These are phyloP conservation scores for Suillus alpinus DNA, from an alignment of 768 basidiomycete genomes.

Conservation along the genomic window DNA sequence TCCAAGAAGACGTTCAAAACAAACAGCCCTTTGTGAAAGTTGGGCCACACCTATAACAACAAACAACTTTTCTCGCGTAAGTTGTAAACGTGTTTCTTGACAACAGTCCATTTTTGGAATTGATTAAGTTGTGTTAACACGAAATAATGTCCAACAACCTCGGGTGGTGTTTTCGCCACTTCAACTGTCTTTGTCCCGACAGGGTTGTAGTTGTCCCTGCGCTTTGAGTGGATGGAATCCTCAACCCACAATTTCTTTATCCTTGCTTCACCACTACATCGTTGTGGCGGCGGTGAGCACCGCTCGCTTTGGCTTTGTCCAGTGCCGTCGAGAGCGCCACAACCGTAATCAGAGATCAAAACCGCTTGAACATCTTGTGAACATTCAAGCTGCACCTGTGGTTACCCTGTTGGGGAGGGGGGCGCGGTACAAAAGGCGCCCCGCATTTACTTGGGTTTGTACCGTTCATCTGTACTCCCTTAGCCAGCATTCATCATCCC, in stretches of 20 bases:
- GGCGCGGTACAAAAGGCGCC: slow-evolving; percentile 18
- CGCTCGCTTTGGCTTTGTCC: slow-evolving; percentile 27
- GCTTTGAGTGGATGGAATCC: not conserved
- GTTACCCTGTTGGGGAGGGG: slow-evolving; percentile 5
- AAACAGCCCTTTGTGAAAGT: slow-evolving; percentile 8
- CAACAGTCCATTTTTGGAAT: slow-evolving; percentile 14
- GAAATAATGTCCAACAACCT: not conserved
- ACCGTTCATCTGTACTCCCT: not conserved
- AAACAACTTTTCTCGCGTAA: slow-evolving; percentile 5
- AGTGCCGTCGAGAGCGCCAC: slow-evolving; percentile 12
- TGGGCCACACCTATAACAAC: not conserved
- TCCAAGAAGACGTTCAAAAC: not conserved
- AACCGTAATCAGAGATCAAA: slow-evolving; percentile 16
- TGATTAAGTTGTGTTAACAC: not conserved
- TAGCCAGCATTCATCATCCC: not conserved
- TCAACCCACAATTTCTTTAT: slow-evolving; percentile 10
- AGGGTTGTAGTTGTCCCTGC: slow-evolving; percentile 3
- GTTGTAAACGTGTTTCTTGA: slow-evolving; percentile 7
- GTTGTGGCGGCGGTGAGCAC: slow-evolving; percentile 12
- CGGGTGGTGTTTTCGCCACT: not conserved
- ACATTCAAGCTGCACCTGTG: slow-evolving; percentile 8
- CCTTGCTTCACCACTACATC: slow-evolving; percentile 9
- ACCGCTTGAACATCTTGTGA: slow-evolving; percentile 7
- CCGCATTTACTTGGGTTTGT: not conserved
- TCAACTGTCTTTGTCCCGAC: slow-evolving; percentile 22